Evolutionary conservation across 768 basidiomycete genomes (phyloP), one percentile per base, ranked within the genome.

Genomic region (Mycena vulgaris): DNA sequence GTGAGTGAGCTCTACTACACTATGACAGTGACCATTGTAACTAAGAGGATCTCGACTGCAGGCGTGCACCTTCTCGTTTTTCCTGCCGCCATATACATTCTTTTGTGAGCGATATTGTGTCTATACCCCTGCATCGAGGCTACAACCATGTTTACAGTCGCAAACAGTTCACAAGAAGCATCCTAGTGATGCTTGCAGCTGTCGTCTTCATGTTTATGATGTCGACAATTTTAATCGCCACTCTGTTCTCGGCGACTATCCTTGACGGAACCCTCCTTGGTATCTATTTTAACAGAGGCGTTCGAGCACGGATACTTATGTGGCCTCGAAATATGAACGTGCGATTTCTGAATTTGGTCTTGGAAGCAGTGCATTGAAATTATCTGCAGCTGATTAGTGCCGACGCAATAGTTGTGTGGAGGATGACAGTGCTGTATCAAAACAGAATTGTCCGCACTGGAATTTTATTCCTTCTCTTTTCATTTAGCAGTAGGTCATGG

Each of bases 401-500:
- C 30, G 65, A 66, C 27, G 56, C 56, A 27, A 66, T 66, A 39
- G 65, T 66, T 14, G 65, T 66, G 35, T 66, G 65, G 65, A 49
- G 65, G 37, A 66, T 66, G 65, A 51, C 28, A 42, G 65, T 66
- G 21, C 57, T 66, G 27, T 66, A 66, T 59, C 56, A 17, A 39
- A 66, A 66, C 30, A 66, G 40, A 59, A 17, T 59, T 27, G 56
- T 66, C 56, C 65, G 57, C 49, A 13, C 21, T 42, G 65, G 65
- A 31, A 66, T 66, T 52, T 28, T 42, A 2, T 66, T 66, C 49
- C 57, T 66, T n/a, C 48, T 66, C 21, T 66, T 59, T 27, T 66
- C 57, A 31, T 66, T 35, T 35, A 35, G 33, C 33, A 13, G 33
- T 35, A 35, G 33, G 33, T 13, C 33, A 35, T 35, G 33, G 33